phyloP scores from a whole-genome alignment of 2,329 filamentous ascomycete species.

The Colletotrichum sp. region DNA sequence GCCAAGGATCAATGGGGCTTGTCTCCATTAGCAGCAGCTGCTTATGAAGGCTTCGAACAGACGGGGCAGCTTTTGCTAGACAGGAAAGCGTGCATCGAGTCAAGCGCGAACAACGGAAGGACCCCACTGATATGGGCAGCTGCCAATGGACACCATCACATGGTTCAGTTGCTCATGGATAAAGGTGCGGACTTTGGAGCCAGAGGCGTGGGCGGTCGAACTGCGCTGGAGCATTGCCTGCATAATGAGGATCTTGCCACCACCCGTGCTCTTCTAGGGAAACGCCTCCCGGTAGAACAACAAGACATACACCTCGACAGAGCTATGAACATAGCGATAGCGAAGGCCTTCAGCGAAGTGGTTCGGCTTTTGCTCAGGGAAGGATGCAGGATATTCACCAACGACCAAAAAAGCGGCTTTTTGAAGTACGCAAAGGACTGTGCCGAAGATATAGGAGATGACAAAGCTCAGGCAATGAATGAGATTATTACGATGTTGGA shows the following conservation, averaged over 20 bases:
- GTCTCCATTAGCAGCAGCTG: not conserved
- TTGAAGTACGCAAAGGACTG: not conserved
- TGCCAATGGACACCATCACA: not conserved
- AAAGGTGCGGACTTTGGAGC: not conserved
- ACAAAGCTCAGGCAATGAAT: not conserved
- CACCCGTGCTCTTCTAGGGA: not conserved
- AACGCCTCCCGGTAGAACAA: too few relatives aligned
- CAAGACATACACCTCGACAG: not conserved
- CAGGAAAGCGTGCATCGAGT: not conserved
- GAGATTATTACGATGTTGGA: not conserved
- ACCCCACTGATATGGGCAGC: not conserved
- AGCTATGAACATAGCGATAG: not conserved
- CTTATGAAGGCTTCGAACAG: not conserved
- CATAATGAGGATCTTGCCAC: not conserved
- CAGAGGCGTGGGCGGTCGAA: not conserved
- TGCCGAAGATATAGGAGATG: not conserved
- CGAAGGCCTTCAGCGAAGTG: not conserved
- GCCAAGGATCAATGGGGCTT: not conserved
- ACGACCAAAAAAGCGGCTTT: not conserved
- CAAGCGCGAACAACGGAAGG: rapidly evolving
- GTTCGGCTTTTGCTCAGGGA: not conserved
- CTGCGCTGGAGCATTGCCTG: not conserved
- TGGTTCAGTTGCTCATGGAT: not conserved
- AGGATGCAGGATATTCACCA: not conserved
- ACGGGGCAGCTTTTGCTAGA: not conserved